phyloP scores from a whole-genome alignment of 345 rosid species.

The Populus simonii region DNA sequence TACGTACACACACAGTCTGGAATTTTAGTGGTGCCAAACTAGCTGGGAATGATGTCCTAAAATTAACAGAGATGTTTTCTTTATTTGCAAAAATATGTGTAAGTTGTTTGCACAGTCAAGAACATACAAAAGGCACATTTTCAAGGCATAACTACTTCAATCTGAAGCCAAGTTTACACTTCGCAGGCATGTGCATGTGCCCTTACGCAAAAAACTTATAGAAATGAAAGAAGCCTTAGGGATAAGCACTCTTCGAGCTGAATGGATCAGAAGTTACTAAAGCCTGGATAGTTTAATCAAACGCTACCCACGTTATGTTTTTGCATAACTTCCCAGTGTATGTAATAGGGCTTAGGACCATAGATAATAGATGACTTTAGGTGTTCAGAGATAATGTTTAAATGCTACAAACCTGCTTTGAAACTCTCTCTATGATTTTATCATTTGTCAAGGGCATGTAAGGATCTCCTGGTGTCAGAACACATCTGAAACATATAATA shows the following conservation, averaged over 20 bases:
- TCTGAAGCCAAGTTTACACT: neutral
- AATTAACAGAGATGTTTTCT: neutral
- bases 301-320: neutral
- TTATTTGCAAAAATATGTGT: neutral
- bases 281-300: neutral
- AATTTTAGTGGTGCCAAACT: neutral
- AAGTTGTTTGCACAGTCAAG: neutral
- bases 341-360: neutral
- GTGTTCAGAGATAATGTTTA: neutral
- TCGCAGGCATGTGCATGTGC: neutral
- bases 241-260: neutral
- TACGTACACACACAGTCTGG: neutral
- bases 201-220: neutral
- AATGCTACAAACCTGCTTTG: slow-evolving; percentile 63
- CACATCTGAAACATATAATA: slow-evolving; percentile 56
- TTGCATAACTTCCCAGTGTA: neutral
- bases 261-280: neutral
- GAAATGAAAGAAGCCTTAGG: neutral
- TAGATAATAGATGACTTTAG: neutral
- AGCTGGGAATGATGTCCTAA: neutral
- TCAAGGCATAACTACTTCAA: neutral
- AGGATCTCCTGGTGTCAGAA: slow-evolving; percentile 92
- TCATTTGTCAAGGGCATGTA: slow-evolving; percentile 87
- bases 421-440: slow-evolving; percentile 76
- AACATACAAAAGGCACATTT: neutral